A percentile compares a stretch with the other conserved stretches of the same genome.
phyloP scores from a whole-genome alignment of 176 grass and related monocot species.

The Hyparrhenia diplandra region DNA sequence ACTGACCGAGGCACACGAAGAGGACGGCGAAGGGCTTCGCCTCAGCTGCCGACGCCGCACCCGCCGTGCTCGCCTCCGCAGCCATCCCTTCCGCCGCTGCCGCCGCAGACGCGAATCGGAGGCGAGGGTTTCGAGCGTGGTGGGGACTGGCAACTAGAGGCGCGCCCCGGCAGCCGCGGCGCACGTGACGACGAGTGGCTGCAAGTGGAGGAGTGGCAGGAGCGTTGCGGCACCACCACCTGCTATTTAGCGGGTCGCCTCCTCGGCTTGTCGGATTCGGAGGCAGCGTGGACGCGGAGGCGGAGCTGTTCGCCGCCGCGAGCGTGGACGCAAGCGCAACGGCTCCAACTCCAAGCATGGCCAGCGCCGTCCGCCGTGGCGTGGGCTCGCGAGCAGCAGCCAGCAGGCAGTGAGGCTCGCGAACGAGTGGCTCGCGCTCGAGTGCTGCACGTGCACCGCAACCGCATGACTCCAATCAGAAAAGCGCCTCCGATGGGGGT shows the following conservation, averaged over 20 bases:
- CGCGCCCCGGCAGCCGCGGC: background rate
- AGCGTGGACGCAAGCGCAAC: background rate
- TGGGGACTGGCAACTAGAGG: background rate
- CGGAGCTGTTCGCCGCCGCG: background rate
- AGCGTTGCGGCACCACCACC: background rate
- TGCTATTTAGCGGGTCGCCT: slow-evolving; percentile 4
- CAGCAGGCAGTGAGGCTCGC: background rate
- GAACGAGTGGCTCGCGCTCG: slow-evolving; percentile 15
- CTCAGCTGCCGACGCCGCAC: background rate
- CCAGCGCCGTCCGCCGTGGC: background rate
- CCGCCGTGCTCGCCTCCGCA: slow-evolving; percentile 3
- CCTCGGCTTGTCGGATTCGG: slow-evolving; percentile 38
- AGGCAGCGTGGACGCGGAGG: background rate
- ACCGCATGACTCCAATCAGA: too few species aligned
- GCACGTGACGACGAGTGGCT: background rate
- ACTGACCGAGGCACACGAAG: slow-evolving; percentile 90
- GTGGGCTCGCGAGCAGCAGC: too few species aligned
- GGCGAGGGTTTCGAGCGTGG: background rate
- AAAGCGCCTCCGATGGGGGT: too few species aligned
- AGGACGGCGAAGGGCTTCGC: slow-evolving; percentile 73
- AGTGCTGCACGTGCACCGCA: too few species aligned
- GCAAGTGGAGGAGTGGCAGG: background rate
- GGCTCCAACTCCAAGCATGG: slow-evolving; percentile 21
- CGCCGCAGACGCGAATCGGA: slow-evolving; percentile 14
- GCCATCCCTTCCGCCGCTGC: slow-evolving; percentile 39